Evolutionary conservation across 2,329 filamentous ascomycete genomes (phyloP), one percentile per base, ranked within the genome.

Genomic region (Graphium sp.): DNA sequence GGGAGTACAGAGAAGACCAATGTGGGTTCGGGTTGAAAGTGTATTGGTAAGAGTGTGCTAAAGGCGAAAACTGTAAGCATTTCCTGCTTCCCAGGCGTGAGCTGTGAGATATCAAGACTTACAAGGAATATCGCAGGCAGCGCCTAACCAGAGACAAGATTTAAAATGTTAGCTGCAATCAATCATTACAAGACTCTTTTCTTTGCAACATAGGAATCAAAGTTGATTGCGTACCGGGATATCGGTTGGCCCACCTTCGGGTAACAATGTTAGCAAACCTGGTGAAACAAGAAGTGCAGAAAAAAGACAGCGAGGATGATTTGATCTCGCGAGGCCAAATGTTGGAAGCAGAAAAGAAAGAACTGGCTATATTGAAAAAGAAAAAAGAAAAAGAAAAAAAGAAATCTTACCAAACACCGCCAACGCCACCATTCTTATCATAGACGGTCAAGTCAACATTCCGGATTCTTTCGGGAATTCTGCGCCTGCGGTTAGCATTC

Each of bases 31-130:
- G 63, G 16, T 62, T 59, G 42, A 63, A 68, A 0, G 61, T 53
- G 38, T 64, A 67, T 34, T 64, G 62, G 39, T 69, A 69, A 6
- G 62, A 64, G 35, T 68, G 63, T 6, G 58, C 51, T 45, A 37
- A 9, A n/a, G 11, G 9, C 5, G 2, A 8, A 10, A 4, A 18
- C n/a, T 27, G n/a, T 18, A 7, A 11, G 7, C 9, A 10, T 20
- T 17, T 23, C 5, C 7, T 6, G 20, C 7, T 14, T 10, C 9
- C n/a, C n/a, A n/a, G n/a, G n/a, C n/a, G n/a, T n/a, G n/a, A n/a
- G n/a, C n/a, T n/a, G n/a, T 7, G n/a, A 19, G 9, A 5, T 16
- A 21, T 3, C 9, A n/a, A 8, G 11, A 39, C 48, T 37, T 39
- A 50, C 47, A 49, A 4, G 49, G 48, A 23, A 53, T 47, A 29